Evolutionary conservation across 2,329 filamentous ascomycete species (phyloP).

Genomic region (Apiospora pterosperma): DNA sequence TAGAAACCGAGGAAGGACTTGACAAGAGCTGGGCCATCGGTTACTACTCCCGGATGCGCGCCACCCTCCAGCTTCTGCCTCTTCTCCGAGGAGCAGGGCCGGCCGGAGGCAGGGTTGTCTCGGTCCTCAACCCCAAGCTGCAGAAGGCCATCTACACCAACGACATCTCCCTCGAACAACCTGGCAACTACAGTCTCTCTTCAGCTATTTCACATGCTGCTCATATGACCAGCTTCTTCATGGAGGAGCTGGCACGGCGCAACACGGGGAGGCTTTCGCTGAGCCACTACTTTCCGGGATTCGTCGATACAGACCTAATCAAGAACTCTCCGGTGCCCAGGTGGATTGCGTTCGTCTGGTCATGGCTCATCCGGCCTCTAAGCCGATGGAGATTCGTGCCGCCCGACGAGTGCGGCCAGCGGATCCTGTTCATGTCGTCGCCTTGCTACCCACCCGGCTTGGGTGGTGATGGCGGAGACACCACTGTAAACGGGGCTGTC

Average conservation of each 20-base stretch:
- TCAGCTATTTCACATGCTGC: slow-evolving; percentile 13
- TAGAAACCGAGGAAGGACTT: neutral
- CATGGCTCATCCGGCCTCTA: neutral
- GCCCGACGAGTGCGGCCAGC: neutral
- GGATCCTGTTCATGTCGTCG: neutral
- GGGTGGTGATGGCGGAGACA: neutral
- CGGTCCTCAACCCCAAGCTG: neutral
- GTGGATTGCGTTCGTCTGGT: neutral
- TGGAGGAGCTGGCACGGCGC: slow-evolving; percentile 24
- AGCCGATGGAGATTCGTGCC: neutral
- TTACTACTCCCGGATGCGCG: neutral
- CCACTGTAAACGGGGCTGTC: neutral
- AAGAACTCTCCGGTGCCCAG: neutral
- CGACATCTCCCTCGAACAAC: neutral
- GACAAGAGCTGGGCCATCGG: neutral
- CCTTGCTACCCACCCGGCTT: neutral
- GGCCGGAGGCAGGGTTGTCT: neutral
- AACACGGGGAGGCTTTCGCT: slow-evolving; percentile 23
- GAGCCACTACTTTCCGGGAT: slow-evolving; percentile 14
- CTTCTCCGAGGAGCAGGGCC: neutral
- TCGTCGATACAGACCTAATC: neutral
- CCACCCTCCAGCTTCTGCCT: neutral
- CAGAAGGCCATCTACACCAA: neutral
- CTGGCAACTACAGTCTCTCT: neutral
- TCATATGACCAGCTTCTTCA: slow-evolving; percentile 30